These are phyloP conservation scores for Drechslerella stenobrocha DNA, from an alignment of 2,329 filamentous ascomycete species.

Conservation along the genomic window DNA sequence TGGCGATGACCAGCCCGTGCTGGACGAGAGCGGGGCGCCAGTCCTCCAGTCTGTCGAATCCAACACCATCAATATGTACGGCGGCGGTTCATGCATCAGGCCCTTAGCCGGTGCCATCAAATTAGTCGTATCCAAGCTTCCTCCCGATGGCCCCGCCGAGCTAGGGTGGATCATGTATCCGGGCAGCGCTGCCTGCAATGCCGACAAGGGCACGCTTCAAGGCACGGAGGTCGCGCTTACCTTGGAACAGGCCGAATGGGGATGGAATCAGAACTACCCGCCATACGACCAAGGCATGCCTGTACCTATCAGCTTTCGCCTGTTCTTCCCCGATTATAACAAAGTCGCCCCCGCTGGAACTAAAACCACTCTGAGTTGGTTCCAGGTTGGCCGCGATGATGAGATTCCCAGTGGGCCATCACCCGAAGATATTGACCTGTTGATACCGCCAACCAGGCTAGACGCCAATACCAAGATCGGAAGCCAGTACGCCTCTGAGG, in stretches of 20 bases:
- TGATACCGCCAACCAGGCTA: no score
- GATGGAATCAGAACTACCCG: slow-evolving; percentile 1
- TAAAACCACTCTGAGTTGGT: no score
- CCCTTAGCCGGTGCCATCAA: slow-evolving; percentile 15
- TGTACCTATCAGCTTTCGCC: slow-evolving; percentile 19
- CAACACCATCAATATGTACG: slow-evolving; percentile 13
- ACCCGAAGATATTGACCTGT: no score
- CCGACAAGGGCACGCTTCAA: neutral
- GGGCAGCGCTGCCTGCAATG: slow-evolving; percentile 13
- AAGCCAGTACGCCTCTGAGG: no score
- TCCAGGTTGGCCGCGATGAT: no score
- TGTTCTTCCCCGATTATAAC: no score
- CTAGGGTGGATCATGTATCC: slow-evolving; percentile 41
- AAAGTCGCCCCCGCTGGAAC: no score
- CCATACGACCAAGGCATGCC: slow-evolving; percentile 3
- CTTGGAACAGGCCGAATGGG: slow-evolving; percentile 16
- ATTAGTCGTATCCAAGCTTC: no score
- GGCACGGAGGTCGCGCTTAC: slow-evolving; percentile 1
- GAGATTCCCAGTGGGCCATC: no score
- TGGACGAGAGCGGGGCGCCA: neutral
- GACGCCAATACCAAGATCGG: no score
- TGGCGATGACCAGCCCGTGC: neutral
- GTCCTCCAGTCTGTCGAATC: slow-evolving; percentile 1
- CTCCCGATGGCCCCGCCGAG: neutral
- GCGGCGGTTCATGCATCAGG: slow-evolving; percentile 11